Percentiles rank a stretch among this genome's conserved stretches.
Conservation (phyloP, 2,329 filamentous ascomycete species). For the Microcyclospora pomicola region DNA sequence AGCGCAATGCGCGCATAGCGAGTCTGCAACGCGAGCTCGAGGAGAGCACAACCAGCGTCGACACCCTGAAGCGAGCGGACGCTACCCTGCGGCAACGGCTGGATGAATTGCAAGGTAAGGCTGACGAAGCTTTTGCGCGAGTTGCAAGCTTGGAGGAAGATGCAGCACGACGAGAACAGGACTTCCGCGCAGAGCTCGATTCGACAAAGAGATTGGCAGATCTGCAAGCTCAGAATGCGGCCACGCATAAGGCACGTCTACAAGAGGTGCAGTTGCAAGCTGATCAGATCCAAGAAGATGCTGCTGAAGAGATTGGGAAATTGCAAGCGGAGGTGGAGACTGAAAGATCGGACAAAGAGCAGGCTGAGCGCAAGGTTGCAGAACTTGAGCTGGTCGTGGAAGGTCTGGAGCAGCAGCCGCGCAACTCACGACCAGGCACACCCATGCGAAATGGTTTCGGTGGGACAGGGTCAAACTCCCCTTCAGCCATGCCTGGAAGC, state of each 20-base stretch:
- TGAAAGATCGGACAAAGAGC: slow-evolving; percentile 44
- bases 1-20: slow-evolving; percentile 79
- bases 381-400: slow-evolving; percentile 52
- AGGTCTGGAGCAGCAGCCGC: slow-evolving; percentile 32
- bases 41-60: slow-evolving; percentile 63
- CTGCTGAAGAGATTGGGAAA: slow-evolving; percentile 41
- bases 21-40: slow-evolving; percentile 82
- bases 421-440: slow-evolving; percentile 33
- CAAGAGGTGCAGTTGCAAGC: slow-evolving; percentile 53
- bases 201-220: slow-evolving; percentile 69
- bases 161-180: slow-evolving; percentile 67
- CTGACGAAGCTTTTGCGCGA: slow-evolving; percentile 67
- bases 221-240: slow-evolving; percentile 61
- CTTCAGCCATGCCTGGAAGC: slow-evolving; percentile 33
- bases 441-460: slow-evolving; percentile 31
- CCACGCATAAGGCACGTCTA: slow-evolving; percentile 56
- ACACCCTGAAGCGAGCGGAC: slow-evolving; percentile 66
- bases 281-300: slow-evolving; percentile 52
- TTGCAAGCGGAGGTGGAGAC: slow-evolving; percentile 37
- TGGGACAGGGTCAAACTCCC: slow-evolving; percentile 33
- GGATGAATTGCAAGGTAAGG: slow-evolving; percentile 71
- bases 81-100: slow-evolving; percentile 66
- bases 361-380: slow-evolving; percentile 47
- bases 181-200: slow-evolving; percentile 75
- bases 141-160: slow-evolving; percentile 79